Evolutionary conservation across 2,329 filamentous ascomycete genomes (phyloP), one percentile per base, ranked within the genome.

Genomic region (Lachnellula suecica): DNA sequence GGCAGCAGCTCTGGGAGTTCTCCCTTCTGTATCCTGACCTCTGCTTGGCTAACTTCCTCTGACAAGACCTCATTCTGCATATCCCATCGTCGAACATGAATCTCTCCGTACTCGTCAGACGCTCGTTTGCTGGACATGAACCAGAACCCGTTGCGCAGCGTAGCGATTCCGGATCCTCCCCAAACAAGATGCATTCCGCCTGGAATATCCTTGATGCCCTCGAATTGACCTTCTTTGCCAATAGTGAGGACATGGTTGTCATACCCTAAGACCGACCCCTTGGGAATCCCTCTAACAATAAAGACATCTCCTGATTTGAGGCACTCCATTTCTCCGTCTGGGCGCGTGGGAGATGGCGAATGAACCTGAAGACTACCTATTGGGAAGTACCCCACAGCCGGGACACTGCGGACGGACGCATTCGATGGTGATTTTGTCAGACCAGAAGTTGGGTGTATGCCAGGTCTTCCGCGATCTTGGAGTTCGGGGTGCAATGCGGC

Each of bases 121-220:
- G 44, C 47, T 27, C 58, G 56, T 44, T 63, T 62, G 13, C 53
- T 45, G 13, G 59, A 59, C 49, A 67, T 66, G 49, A 85, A 71
- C 82, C 82, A 86, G 63, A 79, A 83, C 4, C 81, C 83, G 49
- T 72, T 78, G 3, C 83, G 75, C 25, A 74, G 67, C 2, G 79
- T 79, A 17, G 72, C 71, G 2, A 71, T 70, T 0, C 74, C 72
- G 20, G 79, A 73, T 2, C 81, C 72, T 24, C 79, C 74, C 81
- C 82, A 86, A 52, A 85, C 71, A 53, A 86, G 78, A 63, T 86
- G 83, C 13, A 77, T 65, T 0, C 83, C 83, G 0, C 71, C 63
- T 0, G 81, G 79, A 23, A 86, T 70, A 49, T 81, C 72, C 20
- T 74, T 75, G 52, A 86, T 71, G 19, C 83, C 83, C 7, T 70